These are phyloP conservation scores for Cryptococcus sp. DNA, from an alignment of 1,284 basidiomycete species.

Conservation along the genomic window DNA sequence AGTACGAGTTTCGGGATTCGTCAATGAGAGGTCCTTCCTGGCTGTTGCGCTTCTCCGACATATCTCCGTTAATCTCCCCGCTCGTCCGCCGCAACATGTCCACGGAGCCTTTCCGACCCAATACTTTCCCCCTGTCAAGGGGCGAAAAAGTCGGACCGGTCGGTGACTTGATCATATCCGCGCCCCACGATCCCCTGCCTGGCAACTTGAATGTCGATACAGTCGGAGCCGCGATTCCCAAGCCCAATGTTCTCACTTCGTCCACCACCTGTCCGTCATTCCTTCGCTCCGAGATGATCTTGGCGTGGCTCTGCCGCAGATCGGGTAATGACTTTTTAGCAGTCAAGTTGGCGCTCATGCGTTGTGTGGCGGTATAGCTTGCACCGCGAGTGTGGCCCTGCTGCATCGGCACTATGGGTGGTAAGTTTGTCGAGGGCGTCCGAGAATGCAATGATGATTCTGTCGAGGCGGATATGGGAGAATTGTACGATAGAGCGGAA, in stretches of 20 bases:
- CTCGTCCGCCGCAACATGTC: slow-evolving; percentile 31
- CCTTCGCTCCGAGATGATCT: slow-evolving; percentile 52
- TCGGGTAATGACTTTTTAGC: slow-evolving; percentile 87
- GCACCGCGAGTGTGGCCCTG: slow-evolving; percentile 45
- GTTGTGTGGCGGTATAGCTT: slow-evolving; percentile 48
- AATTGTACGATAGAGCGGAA: slow-evolving; percentile 30
- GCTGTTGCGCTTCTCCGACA: slow-evolving; percentile 22
- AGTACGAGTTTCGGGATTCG: slow-evolving; percentile 87
- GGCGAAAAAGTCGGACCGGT: slow-evolving; percentile 13
- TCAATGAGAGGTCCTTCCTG: slow-evolving; percentile 57
- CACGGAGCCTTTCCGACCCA: slow-evolving; percentile 32
- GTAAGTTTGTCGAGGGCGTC: slow-evolving; percentile 20
- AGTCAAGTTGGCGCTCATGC: slow-evolving; percentile 54
- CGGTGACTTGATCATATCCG: slow-evolving; percentile 20
- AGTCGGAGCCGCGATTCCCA: slow-evolving; percentile 32
- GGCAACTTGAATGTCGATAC: slow-evolving; percentile 19
- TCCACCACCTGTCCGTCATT: slow-evolving; percentile 29
- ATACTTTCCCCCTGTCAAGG: slow-evolving; percentile 10
- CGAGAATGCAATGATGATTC: slow-evolving; percentile 39
- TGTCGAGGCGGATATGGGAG: slow-evolving; percentile 39
- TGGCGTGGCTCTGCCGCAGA: slow-evolving; percentile 64
- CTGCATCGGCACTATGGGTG: slow-evolving; percentile 10
- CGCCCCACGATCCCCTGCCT: slow-evolving; percentile 8
- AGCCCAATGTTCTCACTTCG: slow-evolving; percentile 31
- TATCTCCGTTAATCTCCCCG: slow-evolving; percentile 8